Evolutionary conservation across 2,329 filamentous ascomycete species (phyloP), one percentile per base, ranked within the genome.

Genomic region (Fusarium poae): DNA sequence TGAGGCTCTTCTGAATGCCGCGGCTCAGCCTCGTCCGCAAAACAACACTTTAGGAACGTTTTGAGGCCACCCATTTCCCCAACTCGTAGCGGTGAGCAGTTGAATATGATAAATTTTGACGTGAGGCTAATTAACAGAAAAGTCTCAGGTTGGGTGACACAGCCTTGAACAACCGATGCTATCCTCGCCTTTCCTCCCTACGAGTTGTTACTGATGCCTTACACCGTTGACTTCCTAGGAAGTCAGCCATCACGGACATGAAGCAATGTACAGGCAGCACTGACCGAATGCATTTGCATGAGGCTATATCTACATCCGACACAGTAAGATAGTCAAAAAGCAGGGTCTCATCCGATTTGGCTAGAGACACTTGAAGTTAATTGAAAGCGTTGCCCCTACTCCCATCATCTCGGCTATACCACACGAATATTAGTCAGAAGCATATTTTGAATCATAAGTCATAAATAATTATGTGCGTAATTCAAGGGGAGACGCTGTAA

Each of bases 51-150:
- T 65, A n/a, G 8, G 6, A 20, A 12, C 20, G 15, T 30, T 27
- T 43, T 65, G 62, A 65, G 62, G 62, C 62, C 62, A 48, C 53
- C 58, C 62, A 59, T 37, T 21, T 30, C 35, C 18, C 20, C 15
- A 37, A 62, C 6, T 13, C 8, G 32, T 50, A 20, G 62, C 53
- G 62, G 62, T 65, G 60, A 60, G 42, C 5, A 16, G 13, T 48
- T 10, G 21, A 2, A 57, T 25, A 27, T 25, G 15, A 42, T n/a
- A n/a, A 20, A 42, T 29, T 23, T 23, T 39, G 46, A 44, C 21
- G 53, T 18, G 34, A 21, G 30, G 10, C 25, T 20, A 18, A 53
- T 43, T 18, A 25, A 23, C 20, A 10, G 25, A 12, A 39, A 40
- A 10, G 15, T 29, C n/a, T 20, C 37, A 34, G 16, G 37, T 27